A percentile compares a stretch with the other conserved stretches of the same genome.
Evolutionary conservation across 2,329 filamentous ascomycete genomes (phyloP).

Genomic region (Hypoxylon sp.): DNA sequence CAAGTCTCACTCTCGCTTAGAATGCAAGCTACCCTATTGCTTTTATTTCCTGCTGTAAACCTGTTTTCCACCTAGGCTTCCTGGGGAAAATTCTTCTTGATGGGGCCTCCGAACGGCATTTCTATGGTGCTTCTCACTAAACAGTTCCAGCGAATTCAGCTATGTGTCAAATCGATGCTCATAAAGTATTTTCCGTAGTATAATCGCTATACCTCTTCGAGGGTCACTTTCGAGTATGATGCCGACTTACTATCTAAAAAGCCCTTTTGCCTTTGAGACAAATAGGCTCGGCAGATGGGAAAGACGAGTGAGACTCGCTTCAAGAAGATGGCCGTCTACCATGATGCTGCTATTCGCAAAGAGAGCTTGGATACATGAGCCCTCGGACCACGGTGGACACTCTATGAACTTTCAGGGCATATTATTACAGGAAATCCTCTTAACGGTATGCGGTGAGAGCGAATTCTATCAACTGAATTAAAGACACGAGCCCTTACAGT

Average conservation of each 20-base stretch:
- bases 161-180: neutral
- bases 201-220: neutral
- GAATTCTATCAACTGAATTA: neutral
- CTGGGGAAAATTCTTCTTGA: neutral
- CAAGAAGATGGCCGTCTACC: neutral
- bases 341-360: neutral
- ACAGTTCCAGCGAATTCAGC: neutral
- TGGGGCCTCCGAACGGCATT: constrained; percentile 4
- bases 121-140: neutral
- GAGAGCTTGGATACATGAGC: neutral
- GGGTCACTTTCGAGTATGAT: neutral
- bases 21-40: constrained; percentile 22
- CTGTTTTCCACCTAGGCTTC: neutral
- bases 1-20: constrained; percentile 13
- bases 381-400: neutral
- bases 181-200: neutral
- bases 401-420: neutral
- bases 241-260: neutral
- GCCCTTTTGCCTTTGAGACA: neutral
- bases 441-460: neutral
- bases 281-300: neutral
- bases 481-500: neutral
- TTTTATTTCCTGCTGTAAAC: constrained; percentile 25
- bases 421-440: neutral
- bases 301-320: neutral